Base-by-base conservation (phyloP, 345 rosid genomes). In the Linum tenue region DNA sequence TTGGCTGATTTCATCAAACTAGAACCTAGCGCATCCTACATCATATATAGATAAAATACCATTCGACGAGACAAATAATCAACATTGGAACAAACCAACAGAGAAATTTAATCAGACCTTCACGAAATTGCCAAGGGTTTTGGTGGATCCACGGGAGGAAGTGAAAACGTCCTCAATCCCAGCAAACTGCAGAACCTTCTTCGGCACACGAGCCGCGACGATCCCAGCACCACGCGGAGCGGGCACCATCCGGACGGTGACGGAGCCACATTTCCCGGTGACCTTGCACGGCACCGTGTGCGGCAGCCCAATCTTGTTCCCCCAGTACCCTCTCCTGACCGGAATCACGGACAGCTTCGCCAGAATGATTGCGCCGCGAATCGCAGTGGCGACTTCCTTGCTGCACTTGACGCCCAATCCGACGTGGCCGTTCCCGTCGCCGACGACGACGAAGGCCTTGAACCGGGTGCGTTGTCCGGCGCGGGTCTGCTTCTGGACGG, bases 191-290 rank as follows among this genome's bases (percentile, higher is more conserved):
- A 88, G 81, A 17, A 88, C 92, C 82, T 84, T 89, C 87, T 89
- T 89, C 2, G 92, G 92, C 15, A 89, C 96, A n/a, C 92, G 70
- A 53, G 96, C 96, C 0, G 96, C 96, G 4, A 89, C 96, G 37
- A 89, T 89, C 9, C 92, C 96, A 0, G 88, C 79, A 36, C 96
- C 92, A 57, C 96, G 80, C 0, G 96, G 90, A 5, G 92, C 92
- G 0, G 90, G 92, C 51, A 87, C 92, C 94, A 87, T 83, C 63
- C 90, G 72, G 14, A 87, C 94, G 0, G 85, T 83, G 3, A 85
- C 88, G 4, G 88, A 83, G 3, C 90, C 90, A 43, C 90, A 85
- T 70, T 87, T 87, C 9, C 90, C 88, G 0, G 88, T 87, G 10
- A 87, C 88, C 78, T 87, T 85, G 7, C 86, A 83, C 50, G 88